Evolutionary conservation across 495 filamentous ascomycete genomes (phyloP).

Genomic region (Immersiella caudata): DNA sequence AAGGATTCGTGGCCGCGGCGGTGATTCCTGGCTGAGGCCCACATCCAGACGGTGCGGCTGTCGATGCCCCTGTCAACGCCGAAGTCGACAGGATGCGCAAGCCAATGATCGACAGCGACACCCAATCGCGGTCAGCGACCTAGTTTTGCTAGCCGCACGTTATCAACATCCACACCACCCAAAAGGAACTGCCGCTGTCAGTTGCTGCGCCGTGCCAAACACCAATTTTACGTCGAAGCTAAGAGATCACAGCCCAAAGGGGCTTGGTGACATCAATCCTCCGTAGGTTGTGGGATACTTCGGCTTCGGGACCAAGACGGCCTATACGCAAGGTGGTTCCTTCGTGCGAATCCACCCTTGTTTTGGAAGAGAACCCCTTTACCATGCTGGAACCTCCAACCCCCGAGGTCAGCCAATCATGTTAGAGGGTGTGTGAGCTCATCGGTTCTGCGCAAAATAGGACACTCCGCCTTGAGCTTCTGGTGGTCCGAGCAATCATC

Average conservation of each 20-base stretch:
- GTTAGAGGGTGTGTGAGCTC: neutral
- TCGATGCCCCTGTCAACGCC: conserved; percentile 7
- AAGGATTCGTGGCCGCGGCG: neutral
- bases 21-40: neutral
- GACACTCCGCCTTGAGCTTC: neutral
- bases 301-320: neutral
- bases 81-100: conserved; percentile 13
- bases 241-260: neutral
- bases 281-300: neutral
- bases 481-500: conserved; percentile 3
- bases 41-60: neutral
- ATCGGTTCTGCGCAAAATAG: neutral
- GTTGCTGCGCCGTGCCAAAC: neutral
- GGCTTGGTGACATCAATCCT: neutral
- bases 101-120: conserved; percentile 4
- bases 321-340: neutral
- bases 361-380: neutral
- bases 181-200: neutral
- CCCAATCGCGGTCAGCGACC: neutral
- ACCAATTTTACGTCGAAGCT: neutral
- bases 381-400: neutral
- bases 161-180: neutral
- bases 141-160: neutral
- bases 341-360: neutral
- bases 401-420: neutral